These are phyloP conservation scores for Exophiala alcalophila DNA, from an alignment of 2,329 filamentous ascomycete genomes.

Conservation along the genomic window DNA sequence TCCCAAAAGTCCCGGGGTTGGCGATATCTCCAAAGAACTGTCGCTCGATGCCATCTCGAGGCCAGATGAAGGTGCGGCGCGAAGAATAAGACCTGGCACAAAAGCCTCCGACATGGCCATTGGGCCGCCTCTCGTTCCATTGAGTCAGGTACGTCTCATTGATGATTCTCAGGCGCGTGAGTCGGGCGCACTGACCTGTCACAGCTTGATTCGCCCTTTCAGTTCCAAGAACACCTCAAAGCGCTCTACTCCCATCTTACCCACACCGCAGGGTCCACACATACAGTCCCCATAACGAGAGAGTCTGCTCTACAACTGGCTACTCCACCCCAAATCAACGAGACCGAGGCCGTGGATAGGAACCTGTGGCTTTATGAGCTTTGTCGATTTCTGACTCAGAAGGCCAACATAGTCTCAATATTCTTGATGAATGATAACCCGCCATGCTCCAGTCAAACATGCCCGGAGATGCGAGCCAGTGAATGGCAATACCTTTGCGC, in stretches of 20 bases:
- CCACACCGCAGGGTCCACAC: conserved; percentile 50
- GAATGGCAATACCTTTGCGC: conserved; percentile 99
- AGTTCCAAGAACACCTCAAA: conserved; percentile 94
- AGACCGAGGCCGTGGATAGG: conserved; percentile 59
- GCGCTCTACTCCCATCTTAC: conserved; percentile 84
- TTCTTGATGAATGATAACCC: conserved; percentile 89
- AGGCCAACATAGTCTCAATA: conserved; percentile 88
- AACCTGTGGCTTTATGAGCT: conserved; percentile 97
- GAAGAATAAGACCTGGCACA: conserved; percentile 88
- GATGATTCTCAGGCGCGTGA: no score
- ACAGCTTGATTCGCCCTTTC: conserved; percentile 96
- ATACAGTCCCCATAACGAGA: conserved; percentile 70
- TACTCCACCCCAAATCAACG: conserved; percentile 63
- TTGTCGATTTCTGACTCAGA: conserved; percentile 89
- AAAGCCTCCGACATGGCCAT: conserved; percentile 89
- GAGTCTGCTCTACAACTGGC: conserved; percentile 73
- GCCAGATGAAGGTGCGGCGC: conserved; percentile 69
- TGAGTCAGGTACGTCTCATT: conserved; percentile 66
- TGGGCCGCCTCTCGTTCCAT: conserved; percentile 80
- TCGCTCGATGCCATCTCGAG: conserved; percentile 54
- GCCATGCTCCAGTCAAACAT: conserved; percentile 83
- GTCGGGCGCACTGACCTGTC: no score
- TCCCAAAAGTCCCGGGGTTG: conserved; percentile 68
- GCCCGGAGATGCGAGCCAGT: conserved; percentile 95
- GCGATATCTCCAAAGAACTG: conserved; percentile 57